phyloP scores from a whole-genome alignment of 2,329 filamentous ascomycete species.

The Seiridium cupressi region DNA sequence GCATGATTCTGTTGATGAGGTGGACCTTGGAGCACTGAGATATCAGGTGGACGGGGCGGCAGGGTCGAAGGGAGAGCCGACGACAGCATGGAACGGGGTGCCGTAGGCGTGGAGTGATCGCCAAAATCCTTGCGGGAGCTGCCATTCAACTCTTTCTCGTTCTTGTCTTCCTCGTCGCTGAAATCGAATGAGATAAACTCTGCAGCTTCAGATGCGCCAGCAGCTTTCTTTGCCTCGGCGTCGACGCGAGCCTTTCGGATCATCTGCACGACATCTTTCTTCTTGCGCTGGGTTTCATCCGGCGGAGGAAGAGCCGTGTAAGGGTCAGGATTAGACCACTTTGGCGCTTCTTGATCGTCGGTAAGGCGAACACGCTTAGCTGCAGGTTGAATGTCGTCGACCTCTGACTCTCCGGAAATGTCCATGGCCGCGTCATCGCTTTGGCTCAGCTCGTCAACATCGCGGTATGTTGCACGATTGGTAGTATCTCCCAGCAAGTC shows the following conservation, averaged over 20 bases:
- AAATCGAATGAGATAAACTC: constrained; percentile 91
- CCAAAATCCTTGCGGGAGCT: constrained; percentile 12
- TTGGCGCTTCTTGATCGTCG: constrained; percentile 54
- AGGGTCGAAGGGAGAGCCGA: constrained; percentile 15
- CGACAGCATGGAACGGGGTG: constrained; percentile 21
- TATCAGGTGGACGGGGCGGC: background rate
- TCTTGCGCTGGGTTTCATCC: constrained; percentile 71
- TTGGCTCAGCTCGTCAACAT: constrained; percentile 58
- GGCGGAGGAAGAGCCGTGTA: constrained; percentile 85
- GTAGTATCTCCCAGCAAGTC: constrained; percentile 45
- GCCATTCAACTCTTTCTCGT: constrained; percentile 16
- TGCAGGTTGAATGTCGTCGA: constrained; percentile 39
- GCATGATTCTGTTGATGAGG: background rate
- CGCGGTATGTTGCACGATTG: constrained; percentile 49
- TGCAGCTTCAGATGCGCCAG: constrained; percentile 57
- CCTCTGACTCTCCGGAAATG: constrained; percentile 50
- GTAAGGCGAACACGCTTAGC: constrained; percentile 39
- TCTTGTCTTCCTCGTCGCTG: constrained; percentile 51
- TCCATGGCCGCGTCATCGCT: constrained; percentile 66
- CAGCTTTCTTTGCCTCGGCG: constrained; percentile 42
- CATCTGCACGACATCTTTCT: constrained; percentile 82
- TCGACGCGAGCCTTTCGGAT: constrained; percentile 86
- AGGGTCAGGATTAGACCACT: constrained; percentile 95
- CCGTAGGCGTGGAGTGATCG: constrained; percentile 34
- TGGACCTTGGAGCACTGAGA: background rate